Percentiles rank a stretch among this genome's conserved stretches.
Evolutionary conservation across 2,329 filamentous ascomycete species (phyloP).

Genomic region (Escovopsis sp.): DNA sequence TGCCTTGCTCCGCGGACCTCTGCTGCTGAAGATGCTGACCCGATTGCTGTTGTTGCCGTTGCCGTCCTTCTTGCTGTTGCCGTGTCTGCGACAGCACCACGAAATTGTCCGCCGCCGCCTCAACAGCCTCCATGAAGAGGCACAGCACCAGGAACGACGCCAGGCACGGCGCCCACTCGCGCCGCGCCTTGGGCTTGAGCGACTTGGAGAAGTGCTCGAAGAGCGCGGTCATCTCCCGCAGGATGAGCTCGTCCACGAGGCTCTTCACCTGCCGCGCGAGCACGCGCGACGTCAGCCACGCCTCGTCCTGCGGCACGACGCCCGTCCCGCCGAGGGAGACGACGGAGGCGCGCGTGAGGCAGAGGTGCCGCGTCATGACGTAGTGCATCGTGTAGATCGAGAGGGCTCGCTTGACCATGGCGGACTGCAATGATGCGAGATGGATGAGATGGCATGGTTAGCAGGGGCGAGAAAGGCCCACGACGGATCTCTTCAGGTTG

Average conservation of each 20-base stretch:
- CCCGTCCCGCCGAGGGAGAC: constrained; percentile 24
- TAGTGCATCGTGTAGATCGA: constrained; percentile 42
- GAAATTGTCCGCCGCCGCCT: constrained; percentile 36
- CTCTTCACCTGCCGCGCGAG: constrained; percentile 42
- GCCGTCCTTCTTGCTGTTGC: too few species aligned
- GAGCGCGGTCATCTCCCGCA: constrained; percentile 33
- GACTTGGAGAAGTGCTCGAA: constrained; percentile 37
- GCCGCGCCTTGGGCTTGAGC: constrained; percentile 37
- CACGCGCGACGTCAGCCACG: constrained; percentile 35
- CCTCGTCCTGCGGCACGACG: constrained; percentile 27
- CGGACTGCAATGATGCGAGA: too few species aligned
- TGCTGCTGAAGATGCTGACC: too few species aligned
- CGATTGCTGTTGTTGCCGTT: too few species aligned
- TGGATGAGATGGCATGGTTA: too few species aligned
- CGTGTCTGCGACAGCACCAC: constrained; percentile 35
- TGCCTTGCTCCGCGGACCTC: too few species aligned
- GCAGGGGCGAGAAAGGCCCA: too few species aligned
- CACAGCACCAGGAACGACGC: constrained; percentile 41
- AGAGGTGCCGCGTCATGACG: constrained; percentile 38
- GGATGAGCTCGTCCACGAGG: constrained; percentile 38
- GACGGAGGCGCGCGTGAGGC: constrained; percentile 30
- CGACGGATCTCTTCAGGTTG: too few species aligned
- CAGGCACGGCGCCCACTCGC: constrained; percentile 40
- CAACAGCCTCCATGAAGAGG: constrained; percentile 42
- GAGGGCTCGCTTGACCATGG: constrained; percentile 37